A percentile compares a stretch with the other conserved stretches of the same genome.
phyloP scores from a whole-genome alignment of 257 asterid genomes.

The Fraxinus cuspidata region DNA sequence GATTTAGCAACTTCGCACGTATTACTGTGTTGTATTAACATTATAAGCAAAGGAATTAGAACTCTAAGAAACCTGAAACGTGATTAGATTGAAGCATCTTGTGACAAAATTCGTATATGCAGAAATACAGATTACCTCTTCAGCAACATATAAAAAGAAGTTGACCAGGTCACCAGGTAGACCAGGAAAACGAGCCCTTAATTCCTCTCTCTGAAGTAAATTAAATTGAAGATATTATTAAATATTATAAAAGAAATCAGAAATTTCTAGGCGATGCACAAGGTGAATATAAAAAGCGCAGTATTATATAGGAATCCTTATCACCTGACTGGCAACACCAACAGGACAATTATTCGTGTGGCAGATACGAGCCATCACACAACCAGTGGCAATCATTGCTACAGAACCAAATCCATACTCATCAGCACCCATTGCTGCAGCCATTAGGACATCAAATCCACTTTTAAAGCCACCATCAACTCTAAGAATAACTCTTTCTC shows the following conservation, averaged over 20 bases:
- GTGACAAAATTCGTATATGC: neutral
- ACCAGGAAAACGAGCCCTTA: conserved; percentile 99
- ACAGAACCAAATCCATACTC: conserved; percentile 98
- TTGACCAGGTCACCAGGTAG: conserved; percentile 98
- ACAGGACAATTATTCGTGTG: conserved; percentile 99
- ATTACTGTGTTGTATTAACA: neutral
- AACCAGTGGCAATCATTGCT: conserved; percentile 99
- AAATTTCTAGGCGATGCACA: neutral
- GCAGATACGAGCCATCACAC: conserved; percentile 99
- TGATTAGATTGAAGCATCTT: neutral
- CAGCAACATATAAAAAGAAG: conserved; percentile 87
- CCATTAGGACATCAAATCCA: conserved; percentile 93
- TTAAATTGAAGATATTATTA: conserved; percentile 20
- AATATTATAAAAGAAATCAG: neutral
- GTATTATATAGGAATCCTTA: neutral
- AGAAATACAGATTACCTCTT: conserved; percentile 60
- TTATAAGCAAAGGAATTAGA: neutral
- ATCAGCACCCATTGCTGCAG: conserved; percentile 98
- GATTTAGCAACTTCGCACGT: neutral
- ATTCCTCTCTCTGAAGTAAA: conserved; percentile 83
- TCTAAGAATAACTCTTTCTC: conserved; percentile 98
- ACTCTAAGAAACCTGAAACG: conserved; percentile 8
- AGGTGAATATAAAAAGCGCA: neutral
- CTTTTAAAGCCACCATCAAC: conserved; percentile 99
- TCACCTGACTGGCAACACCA: conserved; percentile 99